Evolutionary conservation across 2,329 filamentous ascomycete genomes (phyloP), one percentile per base, ranked within the genome.

Genomic region (Trichoderma sp.): DNA sequence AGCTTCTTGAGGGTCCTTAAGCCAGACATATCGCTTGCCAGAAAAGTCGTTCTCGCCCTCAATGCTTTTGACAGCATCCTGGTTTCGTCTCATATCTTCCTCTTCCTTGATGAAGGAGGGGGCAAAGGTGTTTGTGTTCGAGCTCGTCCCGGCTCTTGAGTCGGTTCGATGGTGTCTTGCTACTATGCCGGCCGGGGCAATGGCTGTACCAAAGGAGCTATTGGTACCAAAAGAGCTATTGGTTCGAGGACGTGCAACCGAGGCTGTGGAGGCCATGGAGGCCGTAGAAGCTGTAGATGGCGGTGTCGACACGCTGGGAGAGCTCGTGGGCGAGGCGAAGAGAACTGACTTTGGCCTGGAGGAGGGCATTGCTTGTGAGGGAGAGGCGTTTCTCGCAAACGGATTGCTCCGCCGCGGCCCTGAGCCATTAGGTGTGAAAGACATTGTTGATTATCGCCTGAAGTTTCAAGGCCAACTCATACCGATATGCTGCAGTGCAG

Each of bases 1-100:
- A 1, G 97, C 97, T 74, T 90, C 89, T 81, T 95, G 90, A 1
- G 94, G 89, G 85, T 99, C 95, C 84, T 93, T 94, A 82, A 99
- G 88, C 97, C 97, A 99, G 78, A 99, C 95, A 87, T 98, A 99
- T 87, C 97, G 91, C 86, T 97, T 98, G 75, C 97, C 97, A 0
- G 97, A 99, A 84, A 99, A 98, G 88, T 99, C 97, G 83, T 98
- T 98, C 82, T 98, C 96, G 77, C 97, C 97, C 85, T 99, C 97
- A 76, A 98, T 95, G 21, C 94, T 93, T 67, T 88, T 88, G 18
- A 93, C 89, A 12, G 86, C 81, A 78, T 92, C 91, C 69, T 88
- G 84, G 41, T 84, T 86, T 45, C 87, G 85, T 79, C 91, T 89
- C 84, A 94, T 87, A 78, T 95, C 94, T 78, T 97, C 95, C 0